phyloP scores from a whole-genome alignment of 2,329 filamentous ascomycete species.

The Bertia moriformis region DNA sequence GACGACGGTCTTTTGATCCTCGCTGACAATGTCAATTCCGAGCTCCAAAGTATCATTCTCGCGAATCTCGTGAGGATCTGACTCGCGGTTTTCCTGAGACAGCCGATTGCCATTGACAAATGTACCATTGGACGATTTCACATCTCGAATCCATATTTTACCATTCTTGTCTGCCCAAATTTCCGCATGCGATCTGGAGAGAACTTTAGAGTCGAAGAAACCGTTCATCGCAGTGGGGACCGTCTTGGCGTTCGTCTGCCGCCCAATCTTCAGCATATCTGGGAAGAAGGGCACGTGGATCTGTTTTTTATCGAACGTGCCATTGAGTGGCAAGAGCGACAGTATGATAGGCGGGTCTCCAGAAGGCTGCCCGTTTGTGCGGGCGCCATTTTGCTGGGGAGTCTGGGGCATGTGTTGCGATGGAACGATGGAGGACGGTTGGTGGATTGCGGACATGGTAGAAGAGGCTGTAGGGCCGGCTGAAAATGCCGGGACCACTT shows the following conservation, averaged over 20 bases:
- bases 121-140: conserved; percentile 96
- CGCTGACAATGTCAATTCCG: conserved; percentile 95
- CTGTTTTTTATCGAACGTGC: conserved; percentile 92
- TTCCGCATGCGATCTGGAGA: conserved; percentile 90
- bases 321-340: conserved; percentile 78
- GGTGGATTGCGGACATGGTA: conserved; percentile 47
- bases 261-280: conserved; percentile 86
- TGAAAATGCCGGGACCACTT: conserved; percentile 38
- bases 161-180: conserved; percentile 76
- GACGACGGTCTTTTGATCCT: conserved; percentile 95
- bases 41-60: conserved; percentile 86
- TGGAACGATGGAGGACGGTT: conserved; percentile 45
- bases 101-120: conserved; percentile 88
- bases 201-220: conserved; percentile 94
- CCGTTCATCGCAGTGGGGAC: conserved; percentile 81
- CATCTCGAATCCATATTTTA: conserved; percentile 89
- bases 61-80: conserved; percentile 83
- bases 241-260: conserved; percentile 94
- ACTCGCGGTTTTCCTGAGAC: conserved; percentile 89
- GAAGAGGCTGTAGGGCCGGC: conserved; percentile 43
- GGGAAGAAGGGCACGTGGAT: conserved; percentile 85
- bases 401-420: conserved; percentile 56
- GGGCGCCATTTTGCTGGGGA: conserved; percentile 41
- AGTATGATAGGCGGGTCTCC: conserved; percentile 60
- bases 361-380: conserved; percentile 23